Conservation (phyloP, 1,139 yeast genomes). For the Nematodospora anomalae region DNA sequence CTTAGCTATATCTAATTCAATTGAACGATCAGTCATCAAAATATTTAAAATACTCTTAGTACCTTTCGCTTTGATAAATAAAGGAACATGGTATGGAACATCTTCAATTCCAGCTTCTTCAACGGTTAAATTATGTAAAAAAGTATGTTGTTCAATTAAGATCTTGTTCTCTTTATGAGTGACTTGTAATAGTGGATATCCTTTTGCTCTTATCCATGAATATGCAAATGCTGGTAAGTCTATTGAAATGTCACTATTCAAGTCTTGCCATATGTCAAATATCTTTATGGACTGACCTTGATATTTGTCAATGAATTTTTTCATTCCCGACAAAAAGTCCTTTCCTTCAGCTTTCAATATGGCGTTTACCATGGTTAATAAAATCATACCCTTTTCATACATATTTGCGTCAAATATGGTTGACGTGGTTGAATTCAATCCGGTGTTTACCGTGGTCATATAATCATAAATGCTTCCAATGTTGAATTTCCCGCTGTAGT, state of each 20-base stretch:
- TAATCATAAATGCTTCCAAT: slow-evolving; percentile 29
- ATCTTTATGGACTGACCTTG: slow-evolving; percentile 48
- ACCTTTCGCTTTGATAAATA: slow-evolving; percentile 40
- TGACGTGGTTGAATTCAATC: slow-evolving; percentile 34
- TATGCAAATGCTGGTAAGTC: slow-evolving; percentile 46
- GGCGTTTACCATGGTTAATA: slow-evolving; percentile 53
- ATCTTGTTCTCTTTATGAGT: slow-evolving; percentile 25
- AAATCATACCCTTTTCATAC: slow-evolving; percentile 65
- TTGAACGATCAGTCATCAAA: slow-evolving; percentile 49
- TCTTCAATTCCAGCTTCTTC: slow-evolving; percentile 39
- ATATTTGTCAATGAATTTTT: slow-evolving; percentile 35
- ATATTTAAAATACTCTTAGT: slow-evolving; percentile 36
- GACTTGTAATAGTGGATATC: slow-evolving; percentile 56
- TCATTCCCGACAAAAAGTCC: slow-evolving; percentile 33
- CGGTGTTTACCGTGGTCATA: slow-evolving; percentile 31
- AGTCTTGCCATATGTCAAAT: slow-evolving; percentile 54
- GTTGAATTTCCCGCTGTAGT: slow-evolving; percentile 22
- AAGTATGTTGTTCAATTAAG: slow-evolving; percentile 54
- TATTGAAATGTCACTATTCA: slow-evolving; percentile 29
- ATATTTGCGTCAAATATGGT: slow-evolving; percentile 51
- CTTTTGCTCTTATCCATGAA: slow-evolving; percentile 61
- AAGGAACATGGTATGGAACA: slow-evolving; percentile 52
- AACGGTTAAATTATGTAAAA: slow-evolving; percentile 27
- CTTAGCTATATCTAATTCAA: slow-evolving; percentile 34
- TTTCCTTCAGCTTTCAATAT: slow-evolving; percentile 27